Evolutionary conservation across 768 basidiomycete genomes (phyloP), one percentile per base, ranked within the genome.

Genomic region (Cystofilobasidium bisporidii): DNA sequence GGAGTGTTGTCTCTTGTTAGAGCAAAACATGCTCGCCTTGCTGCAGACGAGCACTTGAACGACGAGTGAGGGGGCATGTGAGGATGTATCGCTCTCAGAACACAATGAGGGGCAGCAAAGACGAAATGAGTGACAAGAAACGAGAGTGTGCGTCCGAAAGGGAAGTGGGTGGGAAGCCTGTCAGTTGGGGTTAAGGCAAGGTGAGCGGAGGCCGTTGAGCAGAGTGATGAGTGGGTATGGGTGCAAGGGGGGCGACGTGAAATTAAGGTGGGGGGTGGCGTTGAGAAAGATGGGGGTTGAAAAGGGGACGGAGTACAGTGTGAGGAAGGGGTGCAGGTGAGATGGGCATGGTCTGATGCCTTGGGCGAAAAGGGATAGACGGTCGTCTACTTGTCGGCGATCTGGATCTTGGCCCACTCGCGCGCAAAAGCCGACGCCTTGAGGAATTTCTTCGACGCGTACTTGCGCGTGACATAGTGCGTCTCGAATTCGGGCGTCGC

Each of bases 391-490:
- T 32, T 30, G 26, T 28, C 32, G 30, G 57, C 48, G 22, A 28
- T 59, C 32, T 61, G 33, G 20, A 36, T 63, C 63, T 57, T 64
- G 45, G 55, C 57, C 68, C 68, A 69, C 33, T 63, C 63, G 36
- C 61, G n/a, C 0, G 61, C 61, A 41, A 69, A 69, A 3, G 33
- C 47, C 8, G 57, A 48, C 26, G 61, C 68, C 40, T 64, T 64
- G 58, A 63, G 62, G 33, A 55, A 68, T 79, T 91, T 93, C 85
- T 93, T 96, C 82, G 89, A 84, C 55, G 91, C 85, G 78, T 98
- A 99, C 81, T 99, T 98, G 81, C 88, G 88, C 84, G 85, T 93
- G 45, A 92, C 87, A 78, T 91, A 91, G 72, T 87, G 84, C 60
- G 84, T 81, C n/a, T 84, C 81, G 77, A 98, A 97, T 72, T 85